A percentile compares a stretch with the other conserved stretches of the same genome.
These are phyloP conservation scores for Persicaria tinctoria DNA, from an alignment of 148 eudicot genomes.

Conservation along the genomic window DNA sequence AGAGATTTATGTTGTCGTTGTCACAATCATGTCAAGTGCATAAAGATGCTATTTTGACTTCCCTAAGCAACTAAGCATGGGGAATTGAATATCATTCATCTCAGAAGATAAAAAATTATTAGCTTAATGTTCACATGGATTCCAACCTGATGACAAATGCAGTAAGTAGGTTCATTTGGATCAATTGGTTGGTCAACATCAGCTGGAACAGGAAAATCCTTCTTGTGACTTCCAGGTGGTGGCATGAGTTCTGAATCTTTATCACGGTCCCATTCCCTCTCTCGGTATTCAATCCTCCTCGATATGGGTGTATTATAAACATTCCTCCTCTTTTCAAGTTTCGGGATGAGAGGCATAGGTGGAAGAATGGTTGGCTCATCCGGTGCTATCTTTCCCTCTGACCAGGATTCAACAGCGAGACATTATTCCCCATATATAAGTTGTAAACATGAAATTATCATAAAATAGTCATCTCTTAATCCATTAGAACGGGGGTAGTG, in stretches of 20 bases:
- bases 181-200: slow-evolving; percentile 90
- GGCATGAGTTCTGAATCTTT: slow-evolving; percentile 99
- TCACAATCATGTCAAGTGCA: slow-evolving; percentile 4
- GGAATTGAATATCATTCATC: slow-evolving; percentile 1
- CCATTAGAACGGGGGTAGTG: not conserved
- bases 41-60: not conserved
- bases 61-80: not conserved
- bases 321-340: slow-evolving; percentile 59
- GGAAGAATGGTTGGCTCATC: slow-evolving; percentile 92
- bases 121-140: slow-evolving; percentile 6
- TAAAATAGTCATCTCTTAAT: not conserved
- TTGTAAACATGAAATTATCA: not conserved
- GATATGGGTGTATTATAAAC: slow-evolving; percentile 61
- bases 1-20: no score
- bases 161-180: slow-evolving; percentile 95
- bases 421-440: not conserved
- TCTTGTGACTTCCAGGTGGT: slow-evolving; percentile 89
- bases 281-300: slow-evolving; percentile 69
- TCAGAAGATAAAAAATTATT: not conserved
- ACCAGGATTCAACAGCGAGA: slow-evolving; percentile 4
- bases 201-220: slow-evolving; percentile 65
- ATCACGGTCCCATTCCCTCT: slow-evolving; percentile 85
- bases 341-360: slow-evolving; percentile 72
- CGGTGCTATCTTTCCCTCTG: slow-evolving; percentile 89
- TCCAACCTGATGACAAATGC: slow-evolving; percentile 91